Evolutionary conservation across 352 stramenopile genomes (phyloP).

Genomic region (Phytopythium mirpurense): DNA sequence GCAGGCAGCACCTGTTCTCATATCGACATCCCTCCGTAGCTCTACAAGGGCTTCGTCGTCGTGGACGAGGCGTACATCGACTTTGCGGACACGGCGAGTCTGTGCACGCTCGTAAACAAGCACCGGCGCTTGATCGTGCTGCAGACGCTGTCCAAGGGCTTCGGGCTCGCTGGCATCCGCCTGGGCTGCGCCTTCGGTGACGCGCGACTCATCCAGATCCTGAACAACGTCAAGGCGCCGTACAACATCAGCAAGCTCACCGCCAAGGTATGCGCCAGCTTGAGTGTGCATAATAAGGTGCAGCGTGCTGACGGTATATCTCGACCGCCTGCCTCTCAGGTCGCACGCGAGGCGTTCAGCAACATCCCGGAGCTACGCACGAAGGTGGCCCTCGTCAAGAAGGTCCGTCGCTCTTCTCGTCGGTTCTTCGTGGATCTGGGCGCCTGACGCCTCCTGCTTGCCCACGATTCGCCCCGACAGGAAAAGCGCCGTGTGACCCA

Average conservation of each 20-base stretch:
- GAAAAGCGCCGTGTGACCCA: constrained; percentile 83
- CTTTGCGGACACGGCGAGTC: constrained; percentile 80
- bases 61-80: constrained; percentile 99
- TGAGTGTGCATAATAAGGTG: too few species aligned
- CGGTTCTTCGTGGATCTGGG: neutral
- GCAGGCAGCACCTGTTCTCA: too few species aligned
- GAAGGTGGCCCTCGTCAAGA: constrained; percentile 71
- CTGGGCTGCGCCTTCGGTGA: constrained; percentile 90
- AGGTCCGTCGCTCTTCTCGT: constrained; percentile 15
- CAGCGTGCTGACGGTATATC: too few species aligned
- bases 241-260: constrained; percentile 99
- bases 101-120: constrained; percentile 88
- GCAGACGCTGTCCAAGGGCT: constrained; percentile 98
- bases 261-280: constrained; percentile 69
- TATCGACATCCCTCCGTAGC: too few species aligned
- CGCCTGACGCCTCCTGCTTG: neutral
- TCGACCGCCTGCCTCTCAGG: too few species aligned
- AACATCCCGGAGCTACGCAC: constrained; percentile 46
- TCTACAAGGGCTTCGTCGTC: constrained; percentile 93
- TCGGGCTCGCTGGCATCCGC: constrained; percentile 96
- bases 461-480: constrained; percentile 4
- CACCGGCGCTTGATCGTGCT: constrained; percentile 95
- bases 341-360: constrained; percentile 60
- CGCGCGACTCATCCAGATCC: constrained; percentile 93
- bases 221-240: constrained; percentile 99